Conservation (phyloP, 768 basidiomycete genomes). For the Gelatoporia subvermispora region DNA sequence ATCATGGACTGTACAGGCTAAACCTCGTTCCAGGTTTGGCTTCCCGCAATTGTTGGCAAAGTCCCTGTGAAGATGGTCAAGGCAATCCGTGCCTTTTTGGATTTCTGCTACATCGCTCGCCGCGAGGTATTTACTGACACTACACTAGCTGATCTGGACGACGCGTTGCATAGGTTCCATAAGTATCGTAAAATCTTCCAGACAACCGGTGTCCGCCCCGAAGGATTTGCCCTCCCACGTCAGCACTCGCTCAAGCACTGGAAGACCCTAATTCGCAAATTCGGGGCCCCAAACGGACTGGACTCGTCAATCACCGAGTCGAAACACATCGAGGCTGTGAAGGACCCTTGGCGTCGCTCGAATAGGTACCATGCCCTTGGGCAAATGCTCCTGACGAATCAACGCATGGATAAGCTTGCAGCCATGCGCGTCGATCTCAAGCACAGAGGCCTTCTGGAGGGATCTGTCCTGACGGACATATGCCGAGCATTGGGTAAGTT, state of each 20-base stretch:
- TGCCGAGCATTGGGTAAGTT: no score
- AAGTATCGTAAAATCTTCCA: constrained; percentile 10
- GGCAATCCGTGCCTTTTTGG: constrained; percentile 11
- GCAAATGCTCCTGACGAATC: constrained; percentile 20
- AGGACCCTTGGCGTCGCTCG: constrained; percentile 19
- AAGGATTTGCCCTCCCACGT: constrained; percentile 13
- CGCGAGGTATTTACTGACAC: background rate
- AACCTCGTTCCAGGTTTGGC: constrained; percentile 22
- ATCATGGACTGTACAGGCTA: background rate
- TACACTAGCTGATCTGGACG: constrained; percentile 6
- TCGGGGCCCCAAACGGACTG: constrained; percentile 20
- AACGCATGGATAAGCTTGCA: constrained; percentile 17
- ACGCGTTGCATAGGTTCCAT: constrained; percentile 12
- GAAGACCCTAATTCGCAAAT: constrained; percentile 5
- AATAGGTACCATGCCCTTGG: constrained; percentile 13
- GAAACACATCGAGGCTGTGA: constrained; percentile 20
- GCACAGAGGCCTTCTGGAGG: constrained; percentile 9
- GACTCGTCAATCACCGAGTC: constrained; percentile 24
- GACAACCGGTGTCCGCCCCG: constrained; percentile 4
- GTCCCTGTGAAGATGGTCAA: constrained; percentile 13
- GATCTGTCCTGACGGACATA: background rate
- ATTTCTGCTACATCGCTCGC: constrained; percentile 22
- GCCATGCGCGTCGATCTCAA: constrained; percentile 12
- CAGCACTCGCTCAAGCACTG: constrained; percentile 16
- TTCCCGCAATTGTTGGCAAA: constrained; percentile 15